Evolutionary conservation across 495 filamentous ascomycete genomes (phyloP), one percentile per base, ranked within the genome.

Genomic region (Cudoniella acicularis): DNA sequence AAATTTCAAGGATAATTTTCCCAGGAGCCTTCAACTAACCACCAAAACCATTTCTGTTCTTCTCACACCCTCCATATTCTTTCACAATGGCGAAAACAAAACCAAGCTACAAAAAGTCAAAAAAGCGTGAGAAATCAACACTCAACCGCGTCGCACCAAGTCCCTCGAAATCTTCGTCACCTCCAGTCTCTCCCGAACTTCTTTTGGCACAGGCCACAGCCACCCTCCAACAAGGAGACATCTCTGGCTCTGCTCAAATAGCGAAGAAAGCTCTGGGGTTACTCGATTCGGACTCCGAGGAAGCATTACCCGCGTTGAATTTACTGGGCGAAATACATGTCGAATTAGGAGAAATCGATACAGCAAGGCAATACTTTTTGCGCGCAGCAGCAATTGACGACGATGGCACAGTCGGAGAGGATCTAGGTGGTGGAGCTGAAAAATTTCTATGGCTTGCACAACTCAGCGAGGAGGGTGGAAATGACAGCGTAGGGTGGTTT

Each of bases 371-470:
- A 22, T 84, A 81, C 66, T 96, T 96, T 67, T 63, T 82, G 22
- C 72, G 75, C 9, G 91, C 94, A 0, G 87, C 86, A 25, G 71
- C 79, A 8, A 71, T 89, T 10, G 95, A 98, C 69, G 82, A 85
- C 6, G 81, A 87, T 53, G 93, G 93, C 2, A 78, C 84, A 53
- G 30, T 64, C 13, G 56, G 56, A 21, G 79, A 83, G 45, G 74
- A 75, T 13, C 42, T 74, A 16, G 66, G 57, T 1, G 91, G 90
- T 17, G 95, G 92, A 0, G 84, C 92, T 0, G 94, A 97, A 66
- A 98, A 96, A 71, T 98, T 98, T 69, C 75, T 99, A 1, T 97
- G 91, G 86, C 78, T 98, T 23, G 94, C 95, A 46, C 95, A 99
- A 72, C 79, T 99, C 68, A 89, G 86, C 69, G 89, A 94, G 52